Evolutionary conservation across 768 basidiomycete genomes (phyloP).

Genomic region (Macrocybe gigantea): DNA sequence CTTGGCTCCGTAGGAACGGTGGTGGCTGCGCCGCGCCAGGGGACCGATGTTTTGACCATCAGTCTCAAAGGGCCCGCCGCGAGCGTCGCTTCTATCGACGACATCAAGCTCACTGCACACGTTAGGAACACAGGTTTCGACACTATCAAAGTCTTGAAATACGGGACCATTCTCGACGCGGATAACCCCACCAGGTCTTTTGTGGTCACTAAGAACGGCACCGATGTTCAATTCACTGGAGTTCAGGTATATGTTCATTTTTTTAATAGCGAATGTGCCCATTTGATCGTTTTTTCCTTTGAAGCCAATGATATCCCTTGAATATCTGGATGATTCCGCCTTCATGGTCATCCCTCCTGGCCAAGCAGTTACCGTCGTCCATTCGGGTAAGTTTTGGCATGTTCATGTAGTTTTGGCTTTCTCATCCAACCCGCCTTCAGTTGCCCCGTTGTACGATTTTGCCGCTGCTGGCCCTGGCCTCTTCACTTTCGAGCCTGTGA

Average conservation of each 20-base stretch:
- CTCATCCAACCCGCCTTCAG: slow-evolving; percentile 11
- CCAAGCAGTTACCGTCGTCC: slow-evolving; percentile 27
- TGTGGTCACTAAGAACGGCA: slow-evolving; percentile 32
- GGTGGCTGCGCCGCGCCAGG: too few species aligned
- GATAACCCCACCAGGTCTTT: slow-evolving; percentile 38
- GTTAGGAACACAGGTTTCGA: slow-evolving; percentile 36
- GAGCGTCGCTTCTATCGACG: slow-evolving; percentile 28
- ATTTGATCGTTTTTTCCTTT: slow-evolving; percentile 19
- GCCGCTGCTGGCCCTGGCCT: slow-evolving; percentile 28
- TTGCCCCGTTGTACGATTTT: slow-evolving; percentile 36
- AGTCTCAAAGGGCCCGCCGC: slow-evolving; percentile 19
- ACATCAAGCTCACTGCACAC: slow-evolving; percentile 33
- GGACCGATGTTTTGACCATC: slow-evolving; percentile 22
- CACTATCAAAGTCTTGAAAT: slow-evolving; percentile 37
- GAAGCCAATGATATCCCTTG: slow-evolving; percentile 21
- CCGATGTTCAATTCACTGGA: slow-evolving; percentile 34
- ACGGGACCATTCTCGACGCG: slow-evolving; percentile 37
- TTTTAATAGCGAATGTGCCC: not conserved
- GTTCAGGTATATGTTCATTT: slow-evolving; percentile 25
- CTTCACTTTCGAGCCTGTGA: slow-evolving; percentile 29
- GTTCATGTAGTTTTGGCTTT: not conserved
- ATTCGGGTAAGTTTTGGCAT: slow-evolving; percentile 21
- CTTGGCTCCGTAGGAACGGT: too few species aligned
- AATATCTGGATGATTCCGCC: slow-evolving; percentile 17
- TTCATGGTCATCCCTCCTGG: slow-evolving; percentile 30